These are phyloP conservation scores for Cladosporium sp. DNA, from an alignment of 2,329 filamentous ascomycete species.

Conservation along the genomic window DNA sequence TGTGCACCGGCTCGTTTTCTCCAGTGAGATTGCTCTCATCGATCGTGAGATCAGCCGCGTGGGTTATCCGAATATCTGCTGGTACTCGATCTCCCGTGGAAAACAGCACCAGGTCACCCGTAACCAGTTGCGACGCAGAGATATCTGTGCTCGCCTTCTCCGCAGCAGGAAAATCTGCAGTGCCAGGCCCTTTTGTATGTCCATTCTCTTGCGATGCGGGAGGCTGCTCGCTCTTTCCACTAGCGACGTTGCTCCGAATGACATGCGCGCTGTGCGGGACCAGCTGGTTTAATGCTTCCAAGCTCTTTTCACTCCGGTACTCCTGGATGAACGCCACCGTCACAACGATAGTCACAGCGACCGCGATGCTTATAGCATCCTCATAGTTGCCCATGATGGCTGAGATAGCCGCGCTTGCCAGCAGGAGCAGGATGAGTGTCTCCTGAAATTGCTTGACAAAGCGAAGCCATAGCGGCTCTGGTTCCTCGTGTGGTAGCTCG, in stretches of 20 bases:
- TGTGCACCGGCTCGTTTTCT: conserved; percentile 86
- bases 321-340: conserved; percentile 95
- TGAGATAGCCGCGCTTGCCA: conserved; percentile 81
- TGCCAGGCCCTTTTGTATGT: conserved; percentile 45
- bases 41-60: conserved; percentile 82
- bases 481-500: conserved; percentile 87
- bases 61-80: conserved; percentile 89
- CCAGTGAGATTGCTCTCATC: conserved; percentile 96
- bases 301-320: conserved; percentile 93
- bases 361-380: conserved; percentile 90
- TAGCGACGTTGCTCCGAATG: conserved; percentile 52
- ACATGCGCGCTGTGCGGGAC: conserved; percentile 94
- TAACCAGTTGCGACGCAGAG: conserved; percentile 79
- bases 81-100: conserved; percentile 94
- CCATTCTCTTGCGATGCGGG: conserved; percentile 36
- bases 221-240: conserved; percentile 26
- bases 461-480: conserved; percentile 89
- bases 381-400: conserved; percentile 89
- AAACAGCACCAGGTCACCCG: conserved; percentile 87
- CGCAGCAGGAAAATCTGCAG: conserved; percentile 53
- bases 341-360: conserved; percentile 95
- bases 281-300: conserved; percentile 87
- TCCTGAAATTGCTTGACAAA: conserved; percentile 97
- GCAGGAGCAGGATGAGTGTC: conserved; percentile 83
- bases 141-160: conserved; percentile 77